Conservation (phyloP, 768 basidiomycete species). For the Pleurotus djamor region DNA sequence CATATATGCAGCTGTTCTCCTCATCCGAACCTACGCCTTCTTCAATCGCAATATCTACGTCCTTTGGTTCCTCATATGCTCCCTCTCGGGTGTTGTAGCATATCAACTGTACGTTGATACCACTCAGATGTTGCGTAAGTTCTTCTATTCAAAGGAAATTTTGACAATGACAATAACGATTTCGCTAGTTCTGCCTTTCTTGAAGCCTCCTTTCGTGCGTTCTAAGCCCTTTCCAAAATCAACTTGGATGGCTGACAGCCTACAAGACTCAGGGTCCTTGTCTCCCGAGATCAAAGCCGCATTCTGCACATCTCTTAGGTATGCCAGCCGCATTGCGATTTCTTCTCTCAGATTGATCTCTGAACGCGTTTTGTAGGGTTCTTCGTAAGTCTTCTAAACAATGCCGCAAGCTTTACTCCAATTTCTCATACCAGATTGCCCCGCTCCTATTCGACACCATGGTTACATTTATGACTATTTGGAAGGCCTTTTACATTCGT, state of each 20-base stretch:
- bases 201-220: slow-evolving; percentile 57
- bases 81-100: slow-evolving; percentile 70
- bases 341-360: not conserved
- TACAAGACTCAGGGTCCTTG: slow-evolving; percentile 61
- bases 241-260: not conserved
- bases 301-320: slow-evolving; percentile 83
- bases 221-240: not conserved
- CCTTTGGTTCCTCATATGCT: slow-evolving; percentile 59
- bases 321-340: not conserved
- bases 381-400: slow-evolving; percentile 38
- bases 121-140: slow-evolving; percentile 73
- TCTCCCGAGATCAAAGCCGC: slow-evolving; percentile 79
- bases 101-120: slow-evolving; percentile 82
- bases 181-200: slow-evolving; percentile 58
- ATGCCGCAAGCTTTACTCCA: not conserved
- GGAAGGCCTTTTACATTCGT: slow-evolving; percentile 77
- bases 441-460: slow-evolving; percentile 81
- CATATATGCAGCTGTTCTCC: slow-evolving; percentile 57
- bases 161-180: not conserved
- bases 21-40: slow-evolving; percentile 85
- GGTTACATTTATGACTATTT: slow-evolving; percentile 77
- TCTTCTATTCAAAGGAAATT: not conserved
- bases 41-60: slow-evolving; percentile 77
- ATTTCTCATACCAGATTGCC: slow-evolving; percentile 52
- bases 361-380: slow-evolving; percentile 34